Evolutionary conservation across 805 yeast species (phyloP).

Genomic region (Millerago galiae): DNA sequence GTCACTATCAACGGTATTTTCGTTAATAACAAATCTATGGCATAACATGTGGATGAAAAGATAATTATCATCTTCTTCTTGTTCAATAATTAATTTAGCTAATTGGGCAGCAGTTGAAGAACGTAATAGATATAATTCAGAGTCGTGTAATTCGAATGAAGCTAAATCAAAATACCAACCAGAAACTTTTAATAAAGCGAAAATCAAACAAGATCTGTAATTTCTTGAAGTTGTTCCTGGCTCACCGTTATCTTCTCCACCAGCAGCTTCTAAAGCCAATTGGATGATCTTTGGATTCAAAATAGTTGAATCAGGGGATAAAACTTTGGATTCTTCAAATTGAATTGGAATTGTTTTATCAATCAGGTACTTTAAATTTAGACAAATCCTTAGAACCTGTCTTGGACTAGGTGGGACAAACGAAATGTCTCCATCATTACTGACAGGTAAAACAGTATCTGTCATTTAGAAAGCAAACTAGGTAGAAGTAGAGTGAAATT

Average conservation of each 20-base stretch:
- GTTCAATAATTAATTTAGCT: slow-evolving; percentile 65
- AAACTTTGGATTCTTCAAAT: slow-evolving; percentile 43
- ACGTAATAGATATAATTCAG: slow-evolving; percentile 52
- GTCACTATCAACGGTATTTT: slow-evolving; percentile 51
- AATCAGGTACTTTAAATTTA: slow-evolving; percentile 65
- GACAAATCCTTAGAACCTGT: slow-evolving; percentile 61
- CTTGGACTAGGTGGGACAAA: slow-evolving; percentile 48
- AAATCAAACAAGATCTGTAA: slow-evolving; percentile 63
- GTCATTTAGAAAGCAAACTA: too few species aligned
- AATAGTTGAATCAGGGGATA: slow-evolving; percentile 51
- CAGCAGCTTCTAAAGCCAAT: slow-evolving; percentile 68
- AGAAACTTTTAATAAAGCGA: slow-evolving; percentile 67
- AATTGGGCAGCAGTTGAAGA: slow-evolving; percentile 67
- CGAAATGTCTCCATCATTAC: not conserved
- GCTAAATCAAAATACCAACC: slow-evolving; percentile 69
- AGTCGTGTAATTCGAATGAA: slow-evolving; percentile 56
- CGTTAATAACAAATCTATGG: slow-evolving; percentile 61
- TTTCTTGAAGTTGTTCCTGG: slow-evolving; percentile 48
- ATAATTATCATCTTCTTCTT: slow-evolving; percentile 45
- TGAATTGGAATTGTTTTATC: slow-evolving; percentile 67
- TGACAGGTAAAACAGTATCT: not conserved
- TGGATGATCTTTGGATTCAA: slow-evolving; percentile 52
- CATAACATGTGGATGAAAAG: slow-evolving; percentile 72
- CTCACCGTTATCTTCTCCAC: slow-evolving; percentile 62
- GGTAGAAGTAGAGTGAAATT: too few species aligned